Percentiles rank a stretch among this genome's conserved stretches.
Evolutionary conservation across 257 asterid genomes (phyloP).

Genomic region (Gentiana straminea): DNA sequence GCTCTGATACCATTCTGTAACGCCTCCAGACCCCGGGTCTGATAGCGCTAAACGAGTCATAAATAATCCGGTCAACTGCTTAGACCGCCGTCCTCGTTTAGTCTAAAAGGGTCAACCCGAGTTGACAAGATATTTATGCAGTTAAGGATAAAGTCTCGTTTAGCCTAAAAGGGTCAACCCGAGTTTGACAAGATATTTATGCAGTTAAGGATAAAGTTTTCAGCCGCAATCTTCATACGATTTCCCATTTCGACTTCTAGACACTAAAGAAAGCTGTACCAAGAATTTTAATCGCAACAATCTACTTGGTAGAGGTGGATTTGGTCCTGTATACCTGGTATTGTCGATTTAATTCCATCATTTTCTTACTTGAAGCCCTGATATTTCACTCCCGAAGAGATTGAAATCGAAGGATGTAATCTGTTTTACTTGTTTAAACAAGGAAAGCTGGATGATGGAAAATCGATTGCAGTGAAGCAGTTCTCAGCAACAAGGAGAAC

Average conservation of each 20-base stretch:
- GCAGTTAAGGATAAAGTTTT: conserved; percentile 36
- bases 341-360: not conserved
- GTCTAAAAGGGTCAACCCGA: too few species aligned
- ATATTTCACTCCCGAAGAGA: too few species aligned
- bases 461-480: conserved; percentile 48
- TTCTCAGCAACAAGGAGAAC: conserved; percentile 56
- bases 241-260: conserved; percentile 41
- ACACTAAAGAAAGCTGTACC: conserved; percentile 52
- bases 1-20: too few species aligned
- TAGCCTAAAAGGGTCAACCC: too few species aligned
- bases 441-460: conserved; percentile 60
- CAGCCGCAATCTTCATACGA: conserved; percentile 41
- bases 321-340: conserved; percentile 75
- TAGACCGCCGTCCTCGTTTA: too few species aligned
- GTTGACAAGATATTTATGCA: too few species aligned
- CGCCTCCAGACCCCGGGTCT: too few species aligned
- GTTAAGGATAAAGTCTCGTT: too few species aligned
- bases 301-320: conserved; percentile 76
- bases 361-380: too few species aligned
- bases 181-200: not conserved
- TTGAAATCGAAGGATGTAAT: not conserved
- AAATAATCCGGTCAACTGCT: too few species aligned
- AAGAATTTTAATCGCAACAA: conserved; percentile 49
- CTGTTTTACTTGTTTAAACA: conserved; percentile 2
- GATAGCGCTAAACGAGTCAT: too few species aligned